Conservation (phyloP, 2,329 filamentous ascomycete genomes). For the Xylariaceae sp. region DNA sequence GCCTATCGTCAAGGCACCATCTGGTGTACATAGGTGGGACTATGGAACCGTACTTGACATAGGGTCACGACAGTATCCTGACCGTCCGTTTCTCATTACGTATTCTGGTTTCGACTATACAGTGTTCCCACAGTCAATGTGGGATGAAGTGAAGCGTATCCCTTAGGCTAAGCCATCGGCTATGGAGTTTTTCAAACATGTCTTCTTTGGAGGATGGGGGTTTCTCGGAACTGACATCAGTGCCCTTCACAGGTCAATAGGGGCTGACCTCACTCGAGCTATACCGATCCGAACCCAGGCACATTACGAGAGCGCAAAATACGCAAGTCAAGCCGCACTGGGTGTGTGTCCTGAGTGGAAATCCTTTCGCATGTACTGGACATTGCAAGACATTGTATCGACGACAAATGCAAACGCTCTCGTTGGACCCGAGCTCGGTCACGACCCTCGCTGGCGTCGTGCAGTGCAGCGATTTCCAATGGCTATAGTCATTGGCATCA, state of each 20-base stretch:
- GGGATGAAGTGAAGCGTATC: conserved; percentile 17
- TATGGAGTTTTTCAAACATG: conserved; percentile 11
- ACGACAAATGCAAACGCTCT: conserved; percentile 10
- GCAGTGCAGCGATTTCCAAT: background rate
- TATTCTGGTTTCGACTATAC: conserved; percentile 15
- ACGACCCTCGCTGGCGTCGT: conserved; percentile 11
- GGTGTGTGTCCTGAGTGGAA: conserved; percentile 12
- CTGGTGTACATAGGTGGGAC: conserved; percentile 7
- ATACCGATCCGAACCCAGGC: conserved; percentile 9
- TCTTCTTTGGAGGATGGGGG: conserved; percentile 11
- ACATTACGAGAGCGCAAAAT: conserved; percentile 5
- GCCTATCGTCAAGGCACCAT: background rate
- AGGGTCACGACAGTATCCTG: conserved; percentile 10
- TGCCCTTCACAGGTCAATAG: conserved; percentile 8
- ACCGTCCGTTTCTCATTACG: conserved; percentile 14
- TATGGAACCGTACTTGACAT: conserved; percentile 8
- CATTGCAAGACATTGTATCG: conserved; percentile 12
- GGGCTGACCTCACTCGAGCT: conserved; percentile 14
- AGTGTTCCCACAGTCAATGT: conserved; percentile 13
- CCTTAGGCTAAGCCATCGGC: conserved; percentile 9
- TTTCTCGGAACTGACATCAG: conserved; percentile 15
- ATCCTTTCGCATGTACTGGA: conserved; percentile 5
- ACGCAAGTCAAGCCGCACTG: conserved; percentile 5
- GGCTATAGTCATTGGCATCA: conserved; percentile 7
- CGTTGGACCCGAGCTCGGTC: conserved; percentile 11